phyloP scores from a whole-genome alignment of 2,329 filamentous ascomycete genomes.

The Aaosphaeria arxii region DNA sequence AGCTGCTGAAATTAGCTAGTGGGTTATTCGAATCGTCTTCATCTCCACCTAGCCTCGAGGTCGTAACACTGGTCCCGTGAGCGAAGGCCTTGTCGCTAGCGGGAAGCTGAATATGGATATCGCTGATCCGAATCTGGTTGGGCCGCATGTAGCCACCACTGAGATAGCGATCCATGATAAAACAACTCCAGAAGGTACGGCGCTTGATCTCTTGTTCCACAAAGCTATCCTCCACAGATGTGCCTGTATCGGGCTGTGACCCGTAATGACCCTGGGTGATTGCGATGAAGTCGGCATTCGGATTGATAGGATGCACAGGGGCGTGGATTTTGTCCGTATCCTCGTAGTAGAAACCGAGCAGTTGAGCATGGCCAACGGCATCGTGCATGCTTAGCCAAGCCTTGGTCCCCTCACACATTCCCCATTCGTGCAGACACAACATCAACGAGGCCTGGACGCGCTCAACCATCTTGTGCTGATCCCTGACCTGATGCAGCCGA shows the following conservation, averaged over 20 bases:
- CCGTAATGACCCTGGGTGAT: background rate
- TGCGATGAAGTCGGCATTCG: constrained; percentile 38
- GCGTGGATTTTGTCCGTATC: background rate
- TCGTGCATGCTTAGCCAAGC: constrained; percentile 66
- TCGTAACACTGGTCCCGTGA: constrained; percentile 58
- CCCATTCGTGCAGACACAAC: constrained; percentile 71
- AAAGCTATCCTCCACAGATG: constrained; percentile 39
- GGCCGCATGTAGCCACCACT: constrained; percentile 60
- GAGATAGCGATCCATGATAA: constrained; percentile 68
- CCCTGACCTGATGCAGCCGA: constrained; percentile 36
- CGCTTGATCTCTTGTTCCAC: constrained; percentile 63
- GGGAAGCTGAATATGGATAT: constrained; percentile 64
- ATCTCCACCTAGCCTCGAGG: constrained; percentile 15
- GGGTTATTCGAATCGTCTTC: too few species aligned
- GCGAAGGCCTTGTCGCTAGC: constrained; percentile 66
- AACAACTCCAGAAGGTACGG: constrained; percentile 72
- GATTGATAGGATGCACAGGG: background rate
- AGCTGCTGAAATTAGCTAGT: too few species aligned
- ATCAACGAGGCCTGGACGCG: constrained; percentile 67
- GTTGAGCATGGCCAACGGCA: constrained; percentile 56
- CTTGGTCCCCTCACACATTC: constrained; percentile 58
- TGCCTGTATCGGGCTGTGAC: background rate
- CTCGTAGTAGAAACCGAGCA: constrained; percentile 27
- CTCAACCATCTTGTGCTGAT: constrained; percentile 54
- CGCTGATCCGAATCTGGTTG: constrained; percentile 57